Evolutionary conservation across 768 basidiomycete species (phyloP).

Genomic region (Calocera viscosa): DNA sequence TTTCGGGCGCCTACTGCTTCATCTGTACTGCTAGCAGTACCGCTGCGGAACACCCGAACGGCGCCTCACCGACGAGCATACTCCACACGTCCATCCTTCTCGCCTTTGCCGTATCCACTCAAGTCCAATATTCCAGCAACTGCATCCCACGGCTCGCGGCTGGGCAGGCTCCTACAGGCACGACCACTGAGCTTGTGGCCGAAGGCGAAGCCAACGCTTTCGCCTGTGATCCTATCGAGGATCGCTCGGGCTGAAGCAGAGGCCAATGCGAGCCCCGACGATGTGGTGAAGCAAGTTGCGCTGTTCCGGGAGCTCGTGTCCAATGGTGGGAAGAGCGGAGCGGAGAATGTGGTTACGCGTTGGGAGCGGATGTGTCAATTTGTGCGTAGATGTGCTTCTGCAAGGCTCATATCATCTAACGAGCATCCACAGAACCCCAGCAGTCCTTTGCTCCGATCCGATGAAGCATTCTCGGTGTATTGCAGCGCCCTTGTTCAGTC

Average conservation of each 20-base stretch:
- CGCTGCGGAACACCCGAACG: neutral
- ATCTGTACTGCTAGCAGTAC: slow-evolving; percentile 6
- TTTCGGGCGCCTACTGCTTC: neutral
- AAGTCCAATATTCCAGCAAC: neutral
- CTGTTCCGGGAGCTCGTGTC: slow-evolving; percentile 54
- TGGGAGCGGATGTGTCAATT: slow-evolving; percentile 80
- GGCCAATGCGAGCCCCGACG: slow-evolving; percentile 59
- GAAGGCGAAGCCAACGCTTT: neutral
- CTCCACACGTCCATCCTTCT: neutral
- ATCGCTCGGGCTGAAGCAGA: slow-evolving; percentile 42
- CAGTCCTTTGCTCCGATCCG: slow-evolving; percentile 57
- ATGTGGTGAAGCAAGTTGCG: slow-evolving; percentile 55
- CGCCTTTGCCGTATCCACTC: neutral
- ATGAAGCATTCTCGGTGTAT: slow-evolving; percentile 66
- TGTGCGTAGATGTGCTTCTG: slow-evolving; percentile 36
- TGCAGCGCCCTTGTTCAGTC: slow-evolving; percentile 51
- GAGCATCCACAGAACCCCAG: slow-evolving; percentile 40
- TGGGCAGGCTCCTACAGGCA: neutral
- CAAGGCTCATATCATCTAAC: slow-evolving; percentile 11
- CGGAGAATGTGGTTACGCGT: slow-evolving; percentile 58
- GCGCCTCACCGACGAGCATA: neutral
- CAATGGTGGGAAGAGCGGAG: slow-evolving; percentile 53
- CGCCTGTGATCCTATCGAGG: neutral
- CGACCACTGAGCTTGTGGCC: neutral
- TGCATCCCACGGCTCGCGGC: neutral